These are phyloP conservation scores for Ceratocystiopsis brevicomis DNA, from an alignment of 2,329 filamentous ascomycete species.

Conservation along the genomic window DNA sequence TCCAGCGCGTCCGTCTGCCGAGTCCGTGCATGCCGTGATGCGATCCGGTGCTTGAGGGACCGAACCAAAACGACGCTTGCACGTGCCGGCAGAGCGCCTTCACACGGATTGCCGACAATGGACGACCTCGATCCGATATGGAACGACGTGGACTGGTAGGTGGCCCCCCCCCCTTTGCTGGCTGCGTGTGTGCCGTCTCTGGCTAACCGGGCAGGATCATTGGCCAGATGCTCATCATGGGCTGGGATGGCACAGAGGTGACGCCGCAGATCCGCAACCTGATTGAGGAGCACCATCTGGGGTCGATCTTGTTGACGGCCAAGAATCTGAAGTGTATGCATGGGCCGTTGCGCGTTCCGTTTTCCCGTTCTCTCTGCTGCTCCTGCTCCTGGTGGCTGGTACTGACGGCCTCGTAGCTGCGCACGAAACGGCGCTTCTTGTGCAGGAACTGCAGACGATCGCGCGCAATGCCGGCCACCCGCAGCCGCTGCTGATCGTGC, in stretches of 20 bases:
- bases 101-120: slow-evolving; percentile 15
- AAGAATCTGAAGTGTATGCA: slow-evolving; percentile 71
- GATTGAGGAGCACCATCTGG: slow-evolving; percentile 71
- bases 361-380: too few species aligned
- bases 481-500: slow-evolving; percentile 69
- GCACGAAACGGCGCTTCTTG: slow-evolving; percentile 69
- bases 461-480: slow-evolving; percentile 80
- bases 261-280: slow-evolving; percentile 66
- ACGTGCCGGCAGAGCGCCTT: not conserved
- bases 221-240: slow-evolving; percentile 65
- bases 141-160: slow-evolving; percentile 61
- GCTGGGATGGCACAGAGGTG: slow-evolving; percentile 69
- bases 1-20: too few species aligned
- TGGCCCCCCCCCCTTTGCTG: too few species aligned
- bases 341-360: too few species aligned
- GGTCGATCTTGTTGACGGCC: slow-evolving; percentile 67
- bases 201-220: slow-evolving; percentile 32
- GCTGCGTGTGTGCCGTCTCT: not conserved
- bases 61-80: too few species aligned
- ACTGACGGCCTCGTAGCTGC: too few species aligned
- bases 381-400: too few species aligned
- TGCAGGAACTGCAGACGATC: slow-evolving; percentile 82
- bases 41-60: too few species aligned
- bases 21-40: too few species aligned
- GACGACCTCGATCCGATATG: slow-evolving; percentile 42